phyloP scores from a whole-genome alignment of 192 early-diverging fungal species.

The Funneliformis mosseae region DNA sequence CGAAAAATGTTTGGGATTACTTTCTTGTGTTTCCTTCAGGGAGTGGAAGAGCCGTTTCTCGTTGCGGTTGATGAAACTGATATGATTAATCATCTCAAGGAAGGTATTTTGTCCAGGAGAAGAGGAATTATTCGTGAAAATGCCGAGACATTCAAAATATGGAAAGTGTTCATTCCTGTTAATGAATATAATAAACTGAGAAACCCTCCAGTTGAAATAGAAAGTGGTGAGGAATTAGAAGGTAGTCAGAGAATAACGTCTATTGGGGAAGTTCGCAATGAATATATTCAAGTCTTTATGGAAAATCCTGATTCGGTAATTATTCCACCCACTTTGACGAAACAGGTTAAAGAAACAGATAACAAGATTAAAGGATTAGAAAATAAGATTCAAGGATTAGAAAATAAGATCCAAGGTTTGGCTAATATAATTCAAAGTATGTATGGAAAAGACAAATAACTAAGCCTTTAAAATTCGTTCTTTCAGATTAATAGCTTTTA shows the following conservation, averaged over 20 bases:
- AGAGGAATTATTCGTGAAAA: neutral
- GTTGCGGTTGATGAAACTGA: neutral
- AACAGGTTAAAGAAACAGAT: neutral
- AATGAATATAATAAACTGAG: neutral
- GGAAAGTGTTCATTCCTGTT: neutral
- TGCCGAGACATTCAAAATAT: neutral
- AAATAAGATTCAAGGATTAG: neutral
- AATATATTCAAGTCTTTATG: slow-evolving; percentile 12
- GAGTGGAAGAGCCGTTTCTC: neutral
- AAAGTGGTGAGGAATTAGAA: neutral
- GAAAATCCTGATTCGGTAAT: neutral
- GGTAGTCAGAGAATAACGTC: neutral
- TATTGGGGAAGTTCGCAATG: neutral
- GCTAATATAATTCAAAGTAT: slow-evolving; percentile 17
- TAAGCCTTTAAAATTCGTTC: slow-evolving; percentile 9
- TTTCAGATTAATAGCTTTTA: neutral
- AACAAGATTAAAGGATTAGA: neutral
- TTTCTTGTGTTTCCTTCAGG: slow-evolving; percentile 5
- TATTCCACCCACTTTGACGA: neutral
- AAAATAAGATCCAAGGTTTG: slow-evolving; percentile 16
- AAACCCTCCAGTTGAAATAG: neutral
- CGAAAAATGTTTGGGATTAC: neutral
- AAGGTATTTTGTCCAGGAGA: neutral
- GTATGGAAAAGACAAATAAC: neutral
- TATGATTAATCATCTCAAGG: neutral